These are phyloP conservation scores for Heritiera fomes DNA, from an alignment of 345 rosid species.

Conservation along the genomic window DNA sequence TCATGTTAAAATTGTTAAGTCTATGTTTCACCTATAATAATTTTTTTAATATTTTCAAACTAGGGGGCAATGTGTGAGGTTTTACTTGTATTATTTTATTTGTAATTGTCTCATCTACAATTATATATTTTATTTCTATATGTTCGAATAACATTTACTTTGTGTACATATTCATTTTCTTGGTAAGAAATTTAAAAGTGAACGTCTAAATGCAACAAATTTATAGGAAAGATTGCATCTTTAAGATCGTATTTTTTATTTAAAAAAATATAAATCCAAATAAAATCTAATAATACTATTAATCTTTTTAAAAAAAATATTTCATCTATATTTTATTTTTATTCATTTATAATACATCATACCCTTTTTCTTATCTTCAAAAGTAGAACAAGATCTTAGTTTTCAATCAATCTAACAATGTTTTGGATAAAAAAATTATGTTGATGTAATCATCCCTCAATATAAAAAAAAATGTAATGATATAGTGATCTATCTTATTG, in stretches of 20 bases:
- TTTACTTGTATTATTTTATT: neutral
- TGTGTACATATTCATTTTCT: too few relatives aligned
- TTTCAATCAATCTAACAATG: neutral
- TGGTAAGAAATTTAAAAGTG: too few relatives aligned
- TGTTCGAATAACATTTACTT: too few relatives aligned
- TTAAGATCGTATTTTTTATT: too few relatives aligned
- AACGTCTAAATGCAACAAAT: too few relatives aligned
- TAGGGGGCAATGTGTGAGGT: neutral
- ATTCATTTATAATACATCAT: neutral
- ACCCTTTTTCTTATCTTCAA: neutral
- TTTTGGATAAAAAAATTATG: too few relatives aligned
- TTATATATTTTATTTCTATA: neutral
- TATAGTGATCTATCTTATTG: neutral
- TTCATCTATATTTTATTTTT: too few relatives aligned
- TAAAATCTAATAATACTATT: too few relatives aligned
- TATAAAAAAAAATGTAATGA: neutral
- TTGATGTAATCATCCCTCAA: too few relatives aligned
- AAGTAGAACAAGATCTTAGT: neutral
- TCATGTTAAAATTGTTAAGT: too few relatives aligned
- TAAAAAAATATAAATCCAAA: neutral
- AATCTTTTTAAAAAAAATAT: too few relatives aligned
- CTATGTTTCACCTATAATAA: neutral
- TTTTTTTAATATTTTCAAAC: neutral
- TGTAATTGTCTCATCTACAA: neutral
- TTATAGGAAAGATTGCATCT: too few relatives aligned